phyloP scores from a whole-genome alignment of 441 rosid genomes.

The Oxalis stricta region DNA sequence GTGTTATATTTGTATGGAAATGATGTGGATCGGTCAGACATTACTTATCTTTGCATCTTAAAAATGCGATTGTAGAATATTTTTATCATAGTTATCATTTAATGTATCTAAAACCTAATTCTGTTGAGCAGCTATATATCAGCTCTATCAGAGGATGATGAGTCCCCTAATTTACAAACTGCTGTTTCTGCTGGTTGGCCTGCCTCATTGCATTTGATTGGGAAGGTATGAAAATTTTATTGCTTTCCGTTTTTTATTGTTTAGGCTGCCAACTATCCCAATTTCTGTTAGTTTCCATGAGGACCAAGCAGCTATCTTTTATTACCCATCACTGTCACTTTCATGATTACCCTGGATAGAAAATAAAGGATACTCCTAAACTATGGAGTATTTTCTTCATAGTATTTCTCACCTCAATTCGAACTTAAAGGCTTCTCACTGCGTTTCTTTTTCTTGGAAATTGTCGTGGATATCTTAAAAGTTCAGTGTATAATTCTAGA shows the following conservation, averaged over 20 bases:
- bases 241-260: slow-evolving; percentile 1
- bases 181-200: slow-evolving; percentile 90
- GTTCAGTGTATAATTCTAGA: background rate
- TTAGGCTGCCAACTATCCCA: background rate
- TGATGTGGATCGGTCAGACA: background rate
- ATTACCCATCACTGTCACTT: no score
- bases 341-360: no score
- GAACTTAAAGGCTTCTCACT: background rate
- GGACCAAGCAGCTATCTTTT: no score
- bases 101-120: background rate
- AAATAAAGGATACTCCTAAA: no score
- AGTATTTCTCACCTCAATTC: no score
- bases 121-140: slow-evolving; percentile 58
- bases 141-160: slow-evolving; percentile 51
- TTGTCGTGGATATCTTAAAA: no score
- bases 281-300: background rate
- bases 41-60: slow-evolving; percentile 1
- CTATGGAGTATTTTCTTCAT: no score
- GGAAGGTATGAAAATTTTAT: slow-evolving; percentile 44
- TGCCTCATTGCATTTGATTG: slow-evolving; percentile 85
- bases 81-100: background rate
- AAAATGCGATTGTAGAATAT: background rate
- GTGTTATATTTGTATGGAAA: background rate
- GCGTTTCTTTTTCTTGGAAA: background rate
- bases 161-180: slow-evolving; percentile 39